Conservation (phyloP, 2,329 filamentous ascomycete genomes). For the Penicillium italicum region DNA sequence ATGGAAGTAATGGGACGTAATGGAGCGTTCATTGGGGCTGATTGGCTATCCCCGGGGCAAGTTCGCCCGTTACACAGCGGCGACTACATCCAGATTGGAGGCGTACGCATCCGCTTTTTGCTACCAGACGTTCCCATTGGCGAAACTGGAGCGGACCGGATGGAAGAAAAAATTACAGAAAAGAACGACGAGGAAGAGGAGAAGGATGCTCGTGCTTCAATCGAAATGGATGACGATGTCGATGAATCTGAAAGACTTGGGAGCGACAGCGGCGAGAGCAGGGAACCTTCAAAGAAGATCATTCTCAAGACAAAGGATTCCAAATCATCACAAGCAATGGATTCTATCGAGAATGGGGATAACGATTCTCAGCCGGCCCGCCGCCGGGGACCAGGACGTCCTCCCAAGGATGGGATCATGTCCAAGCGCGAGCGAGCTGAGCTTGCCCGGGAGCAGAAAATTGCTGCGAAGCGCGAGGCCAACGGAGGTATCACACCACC, state of each 20-base stretch:
- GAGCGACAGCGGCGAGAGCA: conserved; percentile 28
- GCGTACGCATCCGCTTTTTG: conserved; percentile 55
- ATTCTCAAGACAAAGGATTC: conserved; percentile 31
- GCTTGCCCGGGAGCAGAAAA: conserved; percentile 52
- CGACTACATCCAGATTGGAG: conserved; percentile 57
- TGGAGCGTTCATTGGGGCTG: conserved; percentile 54
- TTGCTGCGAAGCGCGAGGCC: conserved; percentile 47
- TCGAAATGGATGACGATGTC: conserved; percentile 45
- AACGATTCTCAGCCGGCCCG: conserved; percentile 38
- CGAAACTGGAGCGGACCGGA: conserved; percentile 48
- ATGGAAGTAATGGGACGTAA: conserved; percentile 59
- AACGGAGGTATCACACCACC: conserved; percentile 47
- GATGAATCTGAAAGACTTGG: conserved; percentile 27
- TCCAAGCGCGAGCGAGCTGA: conserved; percentile 60
- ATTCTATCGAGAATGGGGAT: conserved; percentile 34
- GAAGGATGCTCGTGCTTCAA: conserved; percentile 28
- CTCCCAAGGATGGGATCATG: conserved; percentile 65
- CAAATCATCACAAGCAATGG: conserved; percentile 25
- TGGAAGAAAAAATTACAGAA: conserved; percentile 41
- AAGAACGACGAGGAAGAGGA: conserved; percentile 33
- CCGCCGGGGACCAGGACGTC: conserved; percentile 57
- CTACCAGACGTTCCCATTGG: conserved; percentile 51
- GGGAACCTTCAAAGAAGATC: conserved; percentile 29
- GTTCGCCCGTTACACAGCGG: conserved; percentile 53
- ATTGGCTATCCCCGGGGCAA: conserved; percentile 48